A percentile compares a stretch with the other conserved stretches of the same genome.
Conservation (phyloP, 352 stramenopile species). For the Phytophthora crassamura region DNA sequence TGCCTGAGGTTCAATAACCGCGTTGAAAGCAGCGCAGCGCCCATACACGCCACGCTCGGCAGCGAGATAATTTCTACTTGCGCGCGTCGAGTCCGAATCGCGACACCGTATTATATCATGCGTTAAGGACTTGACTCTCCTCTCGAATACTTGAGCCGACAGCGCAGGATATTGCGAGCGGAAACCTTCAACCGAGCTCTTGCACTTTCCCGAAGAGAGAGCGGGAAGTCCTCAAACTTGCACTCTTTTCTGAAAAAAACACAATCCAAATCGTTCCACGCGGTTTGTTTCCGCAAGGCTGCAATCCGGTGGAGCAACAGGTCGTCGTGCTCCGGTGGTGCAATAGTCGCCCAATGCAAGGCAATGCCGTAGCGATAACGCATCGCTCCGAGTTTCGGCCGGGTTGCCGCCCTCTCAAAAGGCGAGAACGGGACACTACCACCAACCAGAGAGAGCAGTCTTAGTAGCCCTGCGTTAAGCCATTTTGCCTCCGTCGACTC, state of each 20-base stretch:
- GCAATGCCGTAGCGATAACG: conserved; percentile 24
- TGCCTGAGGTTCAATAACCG: conserved; percentile 23
- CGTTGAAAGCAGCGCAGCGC: conserved; percentile 15
- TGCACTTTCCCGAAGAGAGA: not conserved
- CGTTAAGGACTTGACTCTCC: not conserved
- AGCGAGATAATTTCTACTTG: conserved; percentile 12
- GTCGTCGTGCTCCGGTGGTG: conserved; percentile 33
- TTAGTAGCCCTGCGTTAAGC: no score
- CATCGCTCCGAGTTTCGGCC: conserved; percentile 30
- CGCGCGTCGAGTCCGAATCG: not conserved
- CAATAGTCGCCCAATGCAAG: conserved; percentile 31
- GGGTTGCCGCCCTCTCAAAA: conserved; percentile 26
- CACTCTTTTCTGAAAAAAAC: not conserved
- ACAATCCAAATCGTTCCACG: conserved; percentile 7
- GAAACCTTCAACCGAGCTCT: conserved; percentile 7
- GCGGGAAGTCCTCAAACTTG: conserved; percentile 10
- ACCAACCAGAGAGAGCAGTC: not conserved
- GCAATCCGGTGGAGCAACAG: conserved; percentile 18
- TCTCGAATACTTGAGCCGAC: conserved; percentile 10
- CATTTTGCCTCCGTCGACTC: no score
- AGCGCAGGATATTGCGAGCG: conserved; percentile 16
- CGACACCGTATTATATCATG: not conserved
- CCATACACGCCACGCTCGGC: conserved; percentile 10
- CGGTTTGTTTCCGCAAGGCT: not conserved
- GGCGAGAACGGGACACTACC: conserved; percentile 33